Base-by-base conservation (phyloP, 352 stramenopile species). In the Globisporangium nunn region DNA sequence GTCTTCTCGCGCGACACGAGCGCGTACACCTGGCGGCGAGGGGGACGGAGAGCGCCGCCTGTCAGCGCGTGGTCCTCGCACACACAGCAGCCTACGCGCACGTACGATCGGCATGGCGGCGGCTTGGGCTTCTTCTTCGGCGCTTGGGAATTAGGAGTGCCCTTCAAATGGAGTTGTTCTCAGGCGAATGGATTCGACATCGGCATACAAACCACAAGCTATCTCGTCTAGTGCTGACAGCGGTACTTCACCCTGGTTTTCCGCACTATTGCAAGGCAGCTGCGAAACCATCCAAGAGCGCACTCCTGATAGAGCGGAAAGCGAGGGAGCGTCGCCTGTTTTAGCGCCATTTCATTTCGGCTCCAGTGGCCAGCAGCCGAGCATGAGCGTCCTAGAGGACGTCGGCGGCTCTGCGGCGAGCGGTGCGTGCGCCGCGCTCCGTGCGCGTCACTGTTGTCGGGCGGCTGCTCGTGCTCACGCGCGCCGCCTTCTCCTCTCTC, bases 1-100 rank as follows among this genome's bases (percentile, higher is more conserved):
- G 91, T 97, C 76, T 98, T 98, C 63, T 98, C 92, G 28, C 96
- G 84, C 52, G 97, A 95, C 50, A 99, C 87, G 37, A 99, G 80
- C 54, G 91, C 91, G 70, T 99, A 99, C 47, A 99, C 74, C 76
- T 87, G 58, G 23, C 23, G 23, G 23, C 23, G 23, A 23, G 23
- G 29, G 17, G 2, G 23, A 37, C 11, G 3, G n/a, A 44, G 4
- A 37, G 33, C 33, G 33, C 33, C 33, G 33, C 10, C 33, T 5
- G 33, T 37, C 33, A 23, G 23, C 23, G 33, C 10, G 33, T 37
- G 33, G 33, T 18, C n/a, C n/a, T 29, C 18, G 33, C 54, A 41
- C 0, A 29, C 15, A 48, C 8, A 50, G 8, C 23, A 23, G 18
- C 31, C 31, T 30, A 51, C 39, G 18, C 0, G 14, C 11, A 52